Evolutionary conservation across 352 stramenopile species (phyloP), one percentile per base, ranked within the genome.

Genomic region (Phytophthora nicotianae): DNA sequence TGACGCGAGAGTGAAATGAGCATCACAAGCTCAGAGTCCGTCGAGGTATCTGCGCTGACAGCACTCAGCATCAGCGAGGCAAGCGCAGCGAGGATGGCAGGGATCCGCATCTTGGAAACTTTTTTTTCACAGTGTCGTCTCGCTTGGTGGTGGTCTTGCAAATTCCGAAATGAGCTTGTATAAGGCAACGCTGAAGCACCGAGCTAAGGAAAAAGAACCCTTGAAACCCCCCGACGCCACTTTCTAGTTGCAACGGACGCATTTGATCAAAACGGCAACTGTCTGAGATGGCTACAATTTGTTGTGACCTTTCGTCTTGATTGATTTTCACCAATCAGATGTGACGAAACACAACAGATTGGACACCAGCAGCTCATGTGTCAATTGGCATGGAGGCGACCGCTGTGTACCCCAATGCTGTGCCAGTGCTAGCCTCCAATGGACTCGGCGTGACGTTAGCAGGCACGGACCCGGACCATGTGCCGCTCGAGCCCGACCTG

Each of bases 1-100:
- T 94, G 83, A 10, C 85, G 83, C 7, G 81, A 89, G 26, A 94
- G 51, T 35, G 84, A 86, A 26, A 93, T 75, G 9, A 93, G 53
- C 35, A 83, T 51, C 61, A 91, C 75, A 17, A 92, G 70, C 62
- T 90, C 78, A 5, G 72, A 84, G 32, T 84, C 68, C 0, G 54
- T 45, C 11, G 38, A n/a, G 2, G 45, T 32, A 32, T 50, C 42
- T 10, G 37, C 21, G 10, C 29, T 49, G 5, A 29, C 38, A 51
- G 46, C 55, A 33, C n/a, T 14, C 21, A 72, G 32, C 3, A 54
- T 43, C n/a, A 74, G 23, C 32, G 64, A 65, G 40, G 62, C 56
- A 32, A 68, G 19, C 2, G 37, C 47, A 61, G 63, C 58, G 43
- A 76, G 10, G 35, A 72, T 50, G 21, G 55, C 58, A 63, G 63